Percentiles rank a stretch among this genome's conserved stretches.
Conservation (phyloP, 1,139 yeast species). For the Geotrichum aggregatum region DNA sequence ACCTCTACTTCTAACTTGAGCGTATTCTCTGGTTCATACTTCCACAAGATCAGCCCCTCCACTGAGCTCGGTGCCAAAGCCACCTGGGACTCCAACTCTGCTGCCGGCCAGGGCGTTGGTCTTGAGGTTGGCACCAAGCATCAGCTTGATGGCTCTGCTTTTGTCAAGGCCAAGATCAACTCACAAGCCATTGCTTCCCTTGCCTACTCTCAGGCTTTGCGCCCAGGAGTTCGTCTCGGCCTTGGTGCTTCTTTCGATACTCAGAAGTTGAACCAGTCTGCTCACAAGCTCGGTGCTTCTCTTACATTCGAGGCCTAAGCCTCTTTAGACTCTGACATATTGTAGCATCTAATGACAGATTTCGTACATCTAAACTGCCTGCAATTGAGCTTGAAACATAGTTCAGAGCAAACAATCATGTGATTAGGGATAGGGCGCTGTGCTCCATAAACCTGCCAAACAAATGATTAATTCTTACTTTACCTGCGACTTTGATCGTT, state of each 20-base stretch:
- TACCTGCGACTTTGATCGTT: not conserved
- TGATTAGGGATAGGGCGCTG: constrained; percentile 2
- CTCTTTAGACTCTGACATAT: not conserved
- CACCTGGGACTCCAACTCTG: constrained; percentile 85
- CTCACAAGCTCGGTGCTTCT: constrained; percentile 96
- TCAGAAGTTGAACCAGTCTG: constrained; percentile 92
- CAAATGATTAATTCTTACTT: not conserved
- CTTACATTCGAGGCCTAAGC: constrained; percentile 81
- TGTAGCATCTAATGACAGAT: not conserved
- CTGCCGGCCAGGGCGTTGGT: constrained; percentile 58
- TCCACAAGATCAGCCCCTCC: constrained; percentile 86
- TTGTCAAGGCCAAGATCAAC: constrained; percentile 94
- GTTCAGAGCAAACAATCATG: not conserved
- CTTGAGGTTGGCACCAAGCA: constrained; percentile 97
- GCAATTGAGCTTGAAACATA: not conserved
- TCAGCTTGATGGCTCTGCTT: constrained; percentile 78
- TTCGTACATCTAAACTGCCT: not conserved
- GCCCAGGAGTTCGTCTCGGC: constrained; percentile 97
- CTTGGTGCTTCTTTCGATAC: constrained; percentile 97
- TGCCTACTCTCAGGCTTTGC: constrained; percentile 89
- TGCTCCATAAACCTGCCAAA: not conserved
- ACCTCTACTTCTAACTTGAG: constrained; percentile 87
- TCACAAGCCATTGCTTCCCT: constrained; percentile 94
- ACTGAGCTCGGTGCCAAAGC: constrained; percentile 99
- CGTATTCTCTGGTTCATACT: constrained; percentile 92